Evolutionary conservation across 805 yeast genomes (phyloP), one percentile per base, ranked within the genome.

Genomic region (Saccharomycopsis malanga): DNA sequence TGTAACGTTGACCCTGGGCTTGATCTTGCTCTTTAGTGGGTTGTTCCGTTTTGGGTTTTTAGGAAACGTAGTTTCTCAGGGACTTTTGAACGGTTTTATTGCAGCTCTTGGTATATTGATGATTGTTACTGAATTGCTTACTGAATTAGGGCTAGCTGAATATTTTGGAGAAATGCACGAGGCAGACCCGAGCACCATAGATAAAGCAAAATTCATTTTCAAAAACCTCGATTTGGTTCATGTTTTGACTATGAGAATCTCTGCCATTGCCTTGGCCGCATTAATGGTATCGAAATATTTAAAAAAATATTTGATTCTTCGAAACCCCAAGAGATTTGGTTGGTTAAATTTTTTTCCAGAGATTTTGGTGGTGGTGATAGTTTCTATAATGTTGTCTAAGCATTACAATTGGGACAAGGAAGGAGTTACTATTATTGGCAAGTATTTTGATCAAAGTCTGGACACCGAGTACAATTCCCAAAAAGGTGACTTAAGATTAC

Each of bases 51-150:
- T 86, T 54, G 98, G 98, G 0, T 89, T 83, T 59, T 66, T 88
- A 40, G 95, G 87, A 56, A 83, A 81, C 52, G 83, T 88, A 2
- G 67, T 88, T 39, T 82, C 94, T 34, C 74, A 86, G 23, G 80
- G 94, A 0, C 65, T 88, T 27, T 63, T 88, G 7, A 72, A 87
- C 50, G 96, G 96, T 0, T 88, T 88, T 58, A 77, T 88, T 38
- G 79, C 88, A 9, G 93, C 93, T 4, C 84, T 88, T 49, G 96
- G 95, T n/a, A 55, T 83, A 15, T 79, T 87, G 14, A 87, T 88
- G 87, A 73, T 87, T 27, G 68, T 82, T 41, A 88, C 86, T 59
- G 81, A 96, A 3, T 56, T 76, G 9, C 75, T 87, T 6, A 74
- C 83, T 1, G 83, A 82, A 61, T 63, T 88, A 32, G 96, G 96